These are phyloP conservation scores for Tolypocladium inflatum DNA, from an alignment of 2,329 filamentous ascomycete genomes.

Conservation along the genomic window DNA sequence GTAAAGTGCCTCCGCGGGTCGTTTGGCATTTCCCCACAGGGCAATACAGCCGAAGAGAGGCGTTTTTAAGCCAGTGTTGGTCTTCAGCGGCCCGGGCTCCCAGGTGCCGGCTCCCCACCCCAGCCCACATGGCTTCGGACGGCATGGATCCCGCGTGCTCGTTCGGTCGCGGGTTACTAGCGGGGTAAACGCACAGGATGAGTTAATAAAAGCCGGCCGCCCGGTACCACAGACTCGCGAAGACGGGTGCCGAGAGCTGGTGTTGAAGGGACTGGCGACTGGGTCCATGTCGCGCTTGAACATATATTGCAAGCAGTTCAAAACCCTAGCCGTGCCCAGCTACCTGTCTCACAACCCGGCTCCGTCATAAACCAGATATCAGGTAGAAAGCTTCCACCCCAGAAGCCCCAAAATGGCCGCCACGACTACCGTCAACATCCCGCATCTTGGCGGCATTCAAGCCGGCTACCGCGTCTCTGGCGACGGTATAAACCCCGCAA, in stretches of 20 bases:
- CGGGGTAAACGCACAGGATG: no score
- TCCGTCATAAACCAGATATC: neutral
- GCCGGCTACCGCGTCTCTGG: slow-evolving; percentile 34
- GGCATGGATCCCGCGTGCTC: no score
- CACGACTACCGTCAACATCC: slow-evolving; percentile 32
- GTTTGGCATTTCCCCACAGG: neutral
- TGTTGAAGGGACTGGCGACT: no score
- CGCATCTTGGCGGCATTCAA: slow-evolving; percentile 37
- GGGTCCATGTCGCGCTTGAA: neutral
- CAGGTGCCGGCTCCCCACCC: neutral
- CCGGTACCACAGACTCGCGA: neutral
- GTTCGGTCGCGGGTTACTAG: neutral
- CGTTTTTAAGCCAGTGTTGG: neutral
- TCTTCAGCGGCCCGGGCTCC: neutral
- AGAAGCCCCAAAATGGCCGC: slow-evolving; percentile 20
- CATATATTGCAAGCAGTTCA: neutral
- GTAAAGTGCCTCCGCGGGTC: no score
- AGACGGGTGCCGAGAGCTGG: neutral
- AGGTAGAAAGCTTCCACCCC: neutral
- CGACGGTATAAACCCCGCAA: slow-evolving; percentile 34
- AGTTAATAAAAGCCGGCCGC: no score
- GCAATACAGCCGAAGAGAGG: neutral
- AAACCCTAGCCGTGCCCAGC: neutral
- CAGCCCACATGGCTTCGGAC: neutral
- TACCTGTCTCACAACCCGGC: neutral